These are phyloP conservation scores for Rhytidhysteron rufulum DNA, from an alignment of 2,329 filamentous ascomycete genomes.

Conservation along the genomic window DNA sequence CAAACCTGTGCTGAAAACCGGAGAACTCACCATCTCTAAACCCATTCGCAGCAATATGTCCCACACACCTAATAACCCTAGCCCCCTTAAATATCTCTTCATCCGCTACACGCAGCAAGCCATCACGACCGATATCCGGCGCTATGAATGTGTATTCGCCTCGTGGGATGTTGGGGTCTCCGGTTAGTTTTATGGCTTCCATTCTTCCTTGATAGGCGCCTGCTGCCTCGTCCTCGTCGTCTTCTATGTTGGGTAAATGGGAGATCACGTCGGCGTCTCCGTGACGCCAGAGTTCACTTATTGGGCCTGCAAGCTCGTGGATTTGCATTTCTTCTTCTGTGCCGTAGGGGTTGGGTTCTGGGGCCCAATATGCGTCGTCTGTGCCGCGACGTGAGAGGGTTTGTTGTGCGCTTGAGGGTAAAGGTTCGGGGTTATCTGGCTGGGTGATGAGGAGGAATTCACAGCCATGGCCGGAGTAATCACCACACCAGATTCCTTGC, in stretches of 20 bases:
- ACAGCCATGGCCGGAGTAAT: slow-evolving; percentile 82
- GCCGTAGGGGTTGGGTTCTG: slow-evolving; percentile 19
- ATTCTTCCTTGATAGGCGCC: slow-evolving; percentile 62
- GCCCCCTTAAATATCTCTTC: slow-evolving; percentile 70
- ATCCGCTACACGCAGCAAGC: slow-evolving; percentile 60
- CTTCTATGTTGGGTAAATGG: not conserved
- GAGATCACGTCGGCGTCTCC: too few relatives aligned
- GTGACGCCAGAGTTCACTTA: too few relatives aligned
- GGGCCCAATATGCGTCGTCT: slow-evolving; percentile 28
- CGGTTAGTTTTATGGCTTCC: slow-evolving; percentile 85
- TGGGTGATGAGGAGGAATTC: slow-evolving; percentile 85
- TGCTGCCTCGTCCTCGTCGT: slow-evolving; percentile 17
- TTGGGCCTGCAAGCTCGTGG: too few relatives aligned
- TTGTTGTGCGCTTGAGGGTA: slow-evolving; percentile 34
- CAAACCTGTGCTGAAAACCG: too few relatives aligned
- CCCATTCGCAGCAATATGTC: slow-evolving; percentile 71
- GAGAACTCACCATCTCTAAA: slow-evolving; percentile 66
- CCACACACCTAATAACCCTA: slow-evolving; percentile 67
- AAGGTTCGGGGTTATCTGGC: slow-evolving; percentile 49
- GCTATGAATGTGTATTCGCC: slow-evolving; percentile 80
- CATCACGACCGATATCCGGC: slow-evolving; percentile 67
- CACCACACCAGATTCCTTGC: slow-evolving; percentile 88
- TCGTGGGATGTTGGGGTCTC: slow-evolving; percentile 83
- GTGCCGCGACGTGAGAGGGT: slow-evolving; percentile 19
- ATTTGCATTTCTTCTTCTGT: not conserved